A percentile compares a stretch with the other conserved stretches of the same genome.
phyloP scores from a whole-genome alignment of 345 rosid species.

The Populus deltoides region DNA sequence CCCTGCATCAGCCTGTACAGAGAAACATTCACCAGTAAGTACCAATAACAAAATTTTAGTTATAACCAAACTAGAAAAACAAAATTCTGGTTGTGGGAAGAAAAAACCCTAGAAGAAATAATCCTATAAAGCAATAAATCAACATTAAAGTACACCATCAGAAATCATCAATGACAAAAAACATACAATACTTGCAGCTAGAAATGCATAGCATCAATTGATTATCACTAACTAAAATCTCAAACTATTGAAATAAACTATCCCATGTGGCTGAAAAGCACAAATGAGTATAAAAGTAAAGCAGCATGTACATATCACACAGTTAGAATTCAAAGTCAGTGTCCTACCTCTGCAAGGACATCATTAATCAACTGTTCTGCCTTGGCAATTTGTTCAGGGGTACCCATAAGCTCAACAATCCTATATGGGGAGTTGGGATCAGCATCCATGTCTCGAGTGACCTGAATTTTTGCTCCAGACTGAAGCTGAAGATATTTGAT shows the following conservation, averaged over 20 bases:
- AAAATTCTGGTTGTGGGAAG: background rate
- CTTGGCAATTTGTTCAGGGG: slow-evolving; percentile 74
- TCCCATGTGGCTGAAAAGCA: background rate
- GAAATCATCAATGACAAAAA: background rate
- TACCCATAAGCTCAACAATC: slow-evolving; percentile 79
- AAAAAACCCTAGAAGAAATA: background rate
- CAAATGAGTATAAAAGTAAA: background rate
- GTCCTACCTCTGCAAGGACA: slow-evolving; percentile 72
- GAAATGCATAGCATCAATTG: background rate
- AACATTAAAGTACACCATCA: background rate
- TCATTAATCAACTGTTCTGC: slow-evolving; percentile 91
- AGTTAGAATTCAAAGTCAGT: background rate
- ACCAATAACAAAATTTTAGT: background rate
- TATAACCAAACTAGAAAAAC: background rate
- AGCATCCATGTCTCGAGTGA: slow-evolving; percentile 88
- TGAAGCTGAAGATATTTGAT: slow-evolving; percentile 88
- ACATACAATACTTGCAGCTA: background rate
- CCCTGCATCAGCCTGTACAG: slow-evolving; percentile 81
- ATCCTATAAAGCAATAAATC: background rate
- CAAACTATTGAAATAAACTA: background rate
- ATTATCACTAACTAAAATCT: background rate
- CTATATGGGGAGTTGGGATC: slow-evolving; percentile 71
- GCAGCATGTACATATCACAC: background rate
- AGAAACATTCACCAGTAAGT: background rate
- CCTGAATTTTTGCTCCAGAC: slow-evolving; percentile 98